phyloP scores from a whole-genome alignment of 352 stramenopile species.

The Phytopythium delawarense region DNA sequence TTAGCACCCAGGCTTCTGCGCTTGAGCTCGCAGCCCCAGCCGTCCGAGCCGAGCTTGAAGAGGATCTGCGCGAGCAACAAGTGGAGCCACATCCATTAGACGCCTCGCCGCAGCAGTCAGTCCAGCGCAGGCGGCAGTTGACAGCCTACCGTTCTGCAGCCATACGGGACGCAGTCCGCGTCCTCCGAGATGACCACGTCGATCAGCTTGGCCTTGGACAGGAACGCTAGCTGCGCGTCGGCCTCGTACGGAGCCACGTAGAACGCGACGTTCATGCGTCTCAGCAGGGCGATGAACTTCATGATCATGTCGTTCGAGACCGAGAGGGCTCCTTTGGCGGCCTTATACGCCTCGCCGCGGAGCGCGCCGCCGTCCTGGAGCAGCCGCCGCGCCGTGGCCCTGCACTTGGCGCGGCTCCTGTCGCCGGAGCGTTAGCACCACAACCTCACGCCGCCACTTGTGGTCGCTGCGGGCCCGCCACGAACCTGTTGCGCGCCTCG shows the following conservation, averaged over 20 bases:
- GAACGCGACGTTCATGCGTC: conserved; percentile 80
- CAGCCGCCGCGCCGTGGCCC: conserved; percentile 32
- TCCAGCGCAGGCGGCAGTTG: not conserved
- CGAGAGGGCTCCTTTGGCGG: conserved; percentile 47
- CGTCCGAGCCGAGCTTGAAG: conserved; percentile 92
- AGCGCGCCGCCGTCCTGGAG: conserved; percentile 19
- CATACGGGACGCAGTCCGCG: conserved; percentile 94
- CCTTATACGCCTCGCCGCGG: conserved; percentile 15
- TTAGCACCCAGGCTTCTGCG: conserved; percentile 72
- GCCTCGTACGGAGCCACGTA: conserved; percentile 97
- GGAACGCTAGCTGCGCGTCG: conserved; percentile 95
- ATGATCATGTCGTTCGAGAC: conserved; percentile 79
- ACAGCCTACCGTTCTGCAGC: conserved; percentile 61
- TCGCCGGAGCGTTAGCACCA: not conserved
- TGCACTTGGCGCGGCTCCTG: conserved; percentile 37
- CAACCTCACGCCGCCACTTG: too few species aligned
- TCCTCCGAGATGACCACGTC: conserved; percentile 97
- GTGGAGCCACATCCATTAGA: not conserved
- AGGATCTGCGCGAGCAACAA: conserved; percentile 50
- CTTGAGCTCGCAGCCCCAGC: conserved; percentile 86
- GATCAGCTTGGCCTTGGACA: conserved; percentile 83
- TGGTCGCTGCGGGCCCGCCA: not conserved
- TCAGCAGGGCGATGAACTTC: conserved; percentile 56
- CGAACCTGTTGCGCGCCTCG: conserved; percentile 36
- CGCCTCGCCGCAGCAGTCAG: not conserved